phyloP scores from a whole-genome alignment of 2,329 filamentous ascomycete genomes.

The Fusarium annulatum region DNA sequence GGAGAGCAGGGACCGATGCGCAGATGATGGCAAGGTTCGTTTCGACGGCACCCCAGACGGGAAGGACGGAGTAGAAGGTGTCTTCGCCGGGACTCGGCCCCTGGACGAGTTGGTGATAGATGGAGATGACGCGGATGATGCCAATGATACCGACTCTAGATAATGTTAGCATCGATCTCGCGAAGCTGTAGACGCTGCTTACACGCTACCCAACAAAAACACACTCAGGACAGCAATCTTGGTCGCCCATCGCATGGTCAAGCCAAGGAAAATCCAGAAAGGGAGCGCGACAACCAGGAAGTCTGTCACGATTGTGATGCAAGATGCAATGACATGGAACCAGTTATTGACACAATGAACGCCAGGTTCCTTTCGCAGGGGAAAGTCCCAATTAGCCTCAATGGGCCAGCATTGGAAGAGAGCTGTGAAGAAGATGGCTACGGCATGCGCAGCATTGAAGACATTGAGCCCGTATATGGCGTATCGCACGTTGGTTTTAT shows the following conservation, averaged over 20 bases:
- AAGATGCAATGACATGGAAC: conserved; percentile 50
- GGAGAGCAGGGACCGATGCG: conserved; percentile 50
- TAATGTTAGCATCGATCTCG: background rate
- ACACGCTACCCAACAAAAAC: conserved; percentile 53
- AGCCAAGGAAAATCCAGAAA: conserved; percentile 53
- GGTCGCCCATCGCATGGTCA: conserved; percentile 52
- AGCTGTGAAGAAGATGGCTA: conserved; percentile 52
- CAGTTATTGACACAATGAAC: conserved; percentile 50
- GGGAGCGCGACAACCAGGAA: conserved; percentile 54
- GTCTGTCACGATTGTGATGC: conserved; percentile 56
- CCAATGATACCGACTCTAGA: conserved; percentile 49
- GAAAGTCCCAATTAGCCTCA: conserved; percentile 47
- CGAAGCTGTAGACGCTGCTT: conserved; percentile 21
- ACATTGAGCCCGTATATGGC: conserved; percentile 40
- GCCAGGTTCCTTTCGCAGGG: conserved; percentile 31
- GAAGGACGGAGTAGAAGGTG: conserved; percentile 44
- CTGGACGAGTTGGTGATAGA: conserved; percentile 41
- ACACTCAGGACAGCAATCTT: conserved; percentile 55
- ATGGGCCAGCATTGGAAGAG: conserved; percentile 56
- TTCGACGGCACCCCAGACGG: conserved; percentile 51
- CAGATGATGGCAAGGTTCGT: conserved; percentile 52
- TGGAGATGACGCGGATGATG: conserved; percentile 48
- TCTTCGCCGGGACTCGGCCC: conserved; percentile 36
- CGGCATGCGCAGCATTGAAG: conserved; percentile 44
- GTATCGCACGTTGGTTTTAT: conserved; percentile 45